Evolutionary conservation across 2,329 filamentous ascomycete species (phyloP), one percentile per base, ranked within the genome.

Genomic region (Calycina herbarum): DNA sequence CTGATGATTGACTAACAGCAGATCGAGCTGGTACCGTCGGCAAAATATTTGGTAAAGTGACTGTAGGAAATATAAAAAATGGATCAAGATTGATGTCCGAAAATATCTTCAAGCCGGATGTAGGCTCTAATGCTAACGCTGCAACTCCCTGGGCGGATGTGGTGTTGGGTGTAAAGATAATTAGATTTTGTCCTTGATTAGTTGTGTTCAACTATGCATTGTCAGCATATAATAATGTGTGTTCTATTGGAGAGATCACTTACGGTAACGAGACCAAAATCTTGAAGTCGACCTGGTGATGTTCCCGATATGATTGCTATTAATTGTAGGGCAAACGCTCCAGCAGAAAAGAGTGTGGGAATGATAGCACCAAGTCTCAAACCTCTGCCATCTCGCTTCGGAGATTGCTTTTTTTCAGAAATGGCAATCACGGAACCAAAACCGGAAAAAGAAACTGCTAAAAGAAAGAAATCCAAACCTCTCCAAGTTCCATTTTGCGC

Each of bases 271-370:
- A 54, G 11, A 7, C 20, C 7, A 8, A 54, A 54, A 27, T 27
- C 20, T 5, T 54, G 20, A 13, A 54, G 20, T 11, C 13, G 24
- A 5, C 48, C 48, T 10, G 48, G 10, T 2, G 48, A 27, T 13
- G 48, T 13, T 4, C 48, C 48, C 2, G 48, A 54, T 24, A 54
- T 54, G 20, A 54, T 54, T 24, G 48, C 48, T 54, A 54, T 54
- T 24, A 54, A 27, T 54, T 54, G 48, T 11, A 54, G 48, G 8
- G 8, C 20, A 54, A 54, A 54, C 3, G 48, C 48, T 24, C 48
- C 48, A 27, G 48, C 20, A 13, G 48, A 54, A 54, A 54, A 54
- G 48, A 54, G 10, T 27, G 48, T 54, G n/a, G 48, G 48, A 54
- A 54, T 54, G 24, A 54, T 54, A 27, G 48, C 48, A 6, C 48